Evolutionary conservation across 2,329 filamentous ascomycete genomes (phyloP), one percentile per base, ranked within the genome.

Genomic region (Diaporthe aspalathi): DNA sequence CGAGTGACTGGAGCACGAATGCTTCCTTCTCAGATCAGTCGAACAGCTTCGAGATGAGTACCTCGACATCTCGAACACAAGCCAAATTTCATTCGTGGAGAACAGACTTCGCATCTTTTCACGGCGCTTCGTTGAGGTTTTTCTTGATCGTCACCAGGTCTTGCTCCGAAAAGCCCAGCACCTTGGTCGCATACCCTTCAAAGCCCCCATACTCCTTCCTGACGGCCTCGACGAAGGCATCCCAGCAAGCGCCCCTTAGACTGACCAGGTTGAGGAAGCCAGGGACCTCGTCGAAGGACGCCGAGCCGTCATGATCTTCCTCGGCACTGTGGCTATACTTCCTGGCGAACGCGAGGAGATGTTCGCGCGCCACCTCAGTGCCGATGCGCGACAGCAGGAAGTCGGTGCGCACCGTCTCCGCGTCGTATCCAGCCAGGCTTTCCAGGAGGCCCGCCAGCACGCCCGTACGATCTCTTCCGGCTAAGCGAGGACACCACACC

Each of bases 371-470:
- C 32, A 83, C 83, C 78, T 89, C 87, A 0, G 81, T 83, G 38
- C 87, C 87, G 72, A 89, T 82, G 35, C 87, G 83, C 12, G 86
- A 88, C 35, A 89, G 80, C 77, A 88, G 80, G 79, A 85, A 89
- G 79, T 89, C 87, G 53, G 84, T 78, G 24, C 79, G 75, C 43
- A 87, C 79, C 16, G 77, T 79, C 29, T 87, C 82, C 14, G 79
- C 74, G 5, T 81, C 73, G 29, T 84, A 83, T 38, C 86, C 87
- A 1, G 85, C 85, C 17, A 89, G 81, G n/a, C 79, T 79, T 68
- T 86, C 81, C n/a, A 89, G 78, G 6, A 89, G 76, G 12, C 84
- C 86, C 0, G 84, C 81, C 11, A 88, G 76, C 11, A 89, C 81
- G 11, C 87, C 87, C 0, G 87, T 90, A 29, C 87, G 82, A 72